A percentile compares a stretch with the other conserved stretches of the same genome.
Conservation (phyloP, 202 grass and related monocot species). For the Panicum virgatum region DNA sequence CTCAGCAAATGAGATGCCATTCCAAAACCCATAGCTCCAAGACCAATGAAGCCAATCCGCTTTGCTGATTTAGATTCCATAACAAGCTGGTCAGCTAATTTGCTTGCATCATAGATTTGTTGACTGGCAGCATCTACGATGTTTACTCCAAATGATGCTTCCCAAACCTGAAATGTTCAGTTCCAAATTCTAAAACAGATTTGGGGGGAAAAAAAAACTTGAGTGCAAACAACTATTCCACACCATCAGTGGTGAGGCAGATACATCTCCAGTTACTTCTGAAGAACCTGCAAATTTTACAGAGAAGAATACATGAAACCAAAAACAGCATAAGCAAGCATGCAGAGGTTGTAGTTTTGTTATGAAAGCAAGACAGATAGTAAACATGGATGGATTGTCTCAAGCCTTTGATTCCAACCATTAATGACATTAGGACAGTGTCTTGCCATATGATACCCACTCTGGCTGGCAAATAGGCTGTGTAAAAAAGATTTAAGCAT, state of each 20-base stretch:
- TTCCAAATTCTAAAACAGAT: slow-evolving; percentile 32
- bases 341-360: not conserved
- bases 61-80: slow-evolving; percentile 62
- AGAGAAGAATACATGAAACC: slow-evolving; percentile 30
- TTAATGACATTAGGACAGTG: not conserved
- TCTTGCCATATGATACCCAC: not conserved
- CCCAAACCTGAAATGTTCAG: slow-evolving; percentile 64
- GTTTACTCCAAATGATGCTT: slow-evolving; percentile 81
- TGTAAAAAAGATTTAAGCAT: slow-evolving; percentile 40
- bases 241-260: slow-evolving; percentile 68
- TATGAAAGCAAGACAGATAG: not conserved
- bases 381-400: not conserved
- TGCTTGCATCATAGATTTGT: slow-evolving; percentile 68
- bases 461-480: slow-evolving; percentile 10
- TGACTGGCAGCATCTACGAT: slow-evolving; percentile 73
- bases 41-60: slow-evolving; percentile 89
- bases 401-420: slow-evolving; percentile 1
- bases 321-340: slow-evolving; percentile 23
- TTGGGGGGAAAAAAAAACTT: slow-evolving; percentile 37
- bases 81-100: slow-evolving; percentile 66
- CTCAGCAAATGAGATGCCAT: slow-evolving; percentile 96
- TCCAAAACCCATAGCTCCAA: slow-evolving; percentile 98
- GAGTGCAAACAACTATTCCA: slow-evolving; percentile 29
- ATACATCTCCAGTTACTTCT: slow-evolving; percentile 46
- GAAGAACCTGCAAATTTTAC: slow-evolving; percentile 63